Evolutionary conservation across 2,329 filamentous ascomycete genomes (phyloP), one percentile per base, ranked within the genome.

Genomic region (Paraphoma chrysanthemicola): DNA sequence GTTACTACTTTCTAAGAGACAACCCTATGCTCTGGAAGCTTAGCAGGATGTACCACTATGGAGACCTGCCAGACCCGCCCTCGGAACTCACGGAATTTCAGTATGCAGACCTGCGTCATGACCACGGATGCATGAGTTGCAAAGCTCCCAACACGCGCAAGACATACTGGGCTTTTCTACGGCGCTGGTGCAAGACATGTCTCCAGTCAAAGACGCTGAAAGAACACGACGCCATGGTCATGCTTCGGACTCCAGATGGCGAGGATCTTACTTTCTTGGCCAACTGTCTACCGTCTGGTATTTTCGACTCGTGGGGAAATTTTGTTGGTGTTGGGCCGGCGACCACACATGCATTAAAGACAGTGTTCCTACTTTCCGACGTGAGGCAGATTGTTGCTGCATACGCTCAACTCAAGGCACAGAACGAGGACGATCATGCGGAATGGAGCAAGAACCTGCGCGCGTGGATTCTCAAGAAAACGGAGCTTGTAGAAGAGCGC

Each of bases 131-230:
- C 62, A 76, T 76, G 70, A 71, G 67, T 30, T 79, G 77, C 59
- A 60, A 64, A 12, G 66, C 75, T 11, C 64, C 62, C 5, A 70
- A 67, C 33, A 75, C 76, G 6, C 69, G 77, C 59, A 79, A 78
- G 60, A 77, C 76, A 4, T 80, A 79, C 54, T 80, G 78, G 78
- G 75, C 75, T 1, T 79, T 79, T 48, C 69, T 76, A 18, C 72
- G 75, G 10, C 73, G 78, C n/a, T 79, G 76, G 76, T 80, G 78
- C 61, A 74, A 75, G 48, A 59, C 61, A 8, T 79, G 77, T 56
- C 64, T 79, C 47, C 67, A 69, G 14, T 58, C 61, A 9, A 77
- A 77, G 49, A 72, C 69, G 6, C 48, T 73, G 38, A 68, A 68
- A 51, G 67, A 75, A 54, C 65, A 67, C 23, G 74, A 76, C 10